Evolutionary conservation across 305 asterid genomes (phyloP).

Genomic region (Caryopteris hybrid): DNA sequence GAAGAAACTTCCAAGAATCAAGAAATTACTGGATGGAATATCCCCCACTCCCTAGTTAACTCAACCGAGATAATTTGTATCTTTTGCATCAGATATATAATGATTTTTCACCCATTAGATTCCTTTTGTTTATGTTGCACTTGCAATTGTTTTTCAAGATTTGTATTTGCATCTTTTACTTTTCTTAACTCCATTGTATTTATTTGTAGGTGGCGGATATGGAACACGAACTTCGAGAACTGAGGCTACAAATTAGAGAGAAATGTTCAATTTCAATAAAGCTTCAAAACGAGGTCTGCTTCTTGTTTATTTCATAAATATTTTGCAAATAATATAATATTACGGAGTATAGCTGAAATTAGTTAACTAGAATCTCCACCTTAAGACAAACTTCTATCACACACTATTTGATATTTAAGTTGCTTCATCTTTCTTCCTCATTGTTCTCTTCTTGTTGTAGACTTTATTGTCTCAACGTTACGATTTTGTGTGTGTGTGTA

Average conservation of each 20-base stretch:
- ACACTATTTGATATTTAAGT: too few relatives aligned
- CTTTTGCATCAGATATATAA: background rate
- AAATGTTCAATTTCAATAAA: conserved; percentile 61
- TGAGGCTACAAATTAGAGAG: conserved; percentile 72
- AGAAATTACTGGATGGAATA: too few relatives aligned
- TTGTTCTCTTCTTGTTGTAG: background rate
- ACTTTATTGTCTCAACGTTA: background rate
- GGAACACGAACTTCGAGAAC: conserved; percentile 89
- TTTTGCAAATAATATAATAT: background rate
- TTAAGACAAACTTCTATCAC: too few relatives aligned
- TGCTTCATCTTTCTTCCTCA: background rate
- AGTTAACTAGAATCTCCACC: too few relatives aligned
- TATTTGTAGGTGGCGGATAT: conserved; percentile 79
- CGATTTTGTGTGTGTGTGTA: background rate
- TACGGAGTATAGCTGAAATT: background rate
- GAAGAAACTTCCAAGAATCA: too few relatives aligned
- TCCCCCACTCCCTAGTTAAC: too few relatives aligned
- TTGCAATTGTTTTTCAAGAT: too few relatives aligned
- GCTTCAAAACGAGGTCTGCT: conserved; percentile 75
- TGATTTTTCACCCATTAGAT: too few relatives aligned
- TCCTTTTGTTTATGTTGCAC: too few relatives aligned
- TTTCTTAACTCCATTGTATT: background rate
- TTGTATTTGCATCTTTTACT: too few relatives aligned
- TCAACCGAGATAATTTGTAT: background rate
- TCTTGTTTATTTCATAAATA: background rate